These are phyloP conservation scores for Plasmodium fragile DNA, from an alignment of 169 alveolate species.

Conservation along the genomic window DNA sequence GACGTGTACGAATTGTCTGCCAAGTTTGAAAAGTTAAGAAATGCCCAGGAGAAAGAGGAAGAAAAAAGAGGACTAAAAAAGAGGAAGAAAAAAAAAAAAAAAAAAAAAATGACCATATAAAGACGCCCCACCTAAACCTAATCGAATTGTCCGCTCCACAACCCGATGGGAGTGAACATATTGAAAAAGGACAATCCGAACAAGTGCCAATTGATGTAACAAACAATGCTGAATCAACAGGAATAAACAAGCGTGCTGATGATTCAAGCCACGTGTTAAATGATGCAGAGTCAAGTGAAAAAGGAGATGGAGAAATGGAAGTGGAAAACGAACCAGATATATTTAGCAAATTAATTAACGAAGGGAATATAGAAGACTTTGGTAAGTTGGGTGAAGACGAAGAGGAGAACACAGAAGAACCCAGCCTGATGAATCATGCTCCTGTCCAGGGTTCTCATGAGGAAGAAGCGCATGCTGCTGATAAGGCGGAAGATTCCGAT, in stretches of 20 bases:
- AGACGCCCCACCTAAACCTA: neutral
- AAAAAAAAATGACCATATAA: neutral
- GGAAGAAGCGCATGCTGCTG: neutral
- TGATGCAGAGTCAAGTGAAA: neutral
- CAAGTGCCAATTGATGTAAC: neutral
- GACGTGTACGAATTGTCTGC: constrained; percentile 53
- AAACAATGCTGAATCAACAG: neutral
- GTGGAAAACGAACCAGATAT: neutral
- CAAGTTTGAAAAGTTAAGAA: constrained; percentile 22
- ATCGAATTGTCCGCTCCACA: neutral
- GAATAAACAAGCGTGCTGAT: neutral
- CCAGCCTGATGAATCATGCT: neutral
- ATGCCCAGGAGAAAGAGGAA: constrained; percentile 1
- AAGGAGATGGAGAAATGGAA: neutral
- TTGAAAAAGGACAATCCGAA: neutral
- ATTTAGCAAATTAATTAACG: neutral
- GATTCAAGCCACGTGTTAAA: neutral
- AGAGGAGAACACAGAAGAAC: neutral
- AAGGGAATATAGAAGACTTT: neutral
- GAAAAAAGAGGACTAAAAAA: neutral
- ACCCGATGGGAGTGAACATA: neutral
- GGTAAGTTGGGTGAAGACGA: neutral
- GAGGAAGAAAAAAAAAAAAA: neutral
- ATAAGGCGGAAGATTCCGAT: neutral
- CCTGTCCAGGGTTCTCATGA: neutral